Conservation (phyloP, 2,329 filamentous ascomycete genomes). For the Dactylellina sp. region DNA sequence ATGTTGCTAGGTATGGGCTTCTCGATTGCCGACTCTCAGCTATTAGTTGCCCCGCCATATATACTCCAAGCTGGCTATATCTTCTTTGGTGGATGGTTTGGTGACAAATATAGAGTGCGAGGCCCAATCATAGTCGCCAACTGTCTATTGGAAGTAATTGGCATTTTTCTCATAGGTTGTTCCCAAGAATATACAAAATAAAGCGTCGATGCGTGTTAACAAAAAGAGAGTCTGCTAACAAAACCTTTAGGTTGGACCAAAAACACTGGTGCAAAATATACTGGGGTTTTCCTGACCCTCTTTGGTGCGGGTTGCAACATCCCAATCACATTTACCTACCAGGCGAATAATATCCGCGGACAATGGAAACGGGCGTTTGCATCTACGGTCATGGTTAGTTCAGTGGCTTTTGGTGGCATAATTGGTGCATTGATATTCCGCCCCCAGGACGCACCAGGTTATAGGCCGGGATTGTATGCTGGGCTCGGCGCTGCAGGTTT, state of each 20-base stretch:
- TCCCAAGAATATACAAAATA: slow-evolving; percentile 72
- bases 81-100: slow-evolving; percentile 71
- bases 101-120: slow-evolving; percentile 75
- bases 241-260: slow-evolving; percentile 69
- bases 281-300: slow-evolving; percentile 78
- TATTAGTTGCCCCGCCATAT: slow-evolving; percentile 77
- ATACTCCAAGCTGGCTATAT: slow-evolving; percentile 74
- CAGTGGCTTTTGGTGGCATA: slow-evolving; percentile 83
- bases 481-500: slow-evolving; percentile 8
- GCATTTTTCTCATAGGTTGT: slow-evolving; percentile 79
- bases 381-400: slow-evolving; percentile 79
- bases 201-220: too few species aligned
- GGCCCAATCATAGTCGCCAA: slow-evolving; percentile 76
- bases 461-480: slow-evolving; percentile 22
- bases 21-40: slow-evolving; percentile 73
- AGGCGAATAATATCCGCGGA: slow-evolving; percentile 87
- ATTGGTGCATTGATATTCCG: slow-evolving; percentile 78
- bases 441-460: slow-evolving; percentile 25
- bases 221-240: slow-evolving; percentile 61
- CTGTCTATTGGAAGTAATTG: slow-evolving; percentile 74
- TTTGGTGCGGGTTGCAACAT: slow-evolving; percentile 82
- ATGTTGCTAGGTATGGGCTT: slow-evolving; percentile 72
- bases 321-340: slow-evolving; percentile 79
- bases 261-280: slow-evolving; percentile 73
- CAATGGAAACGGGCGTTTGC: slow-evolving; percentile 89